phyloP scores from a whole-genome alignment of 345 rosid species.

The Melaleuca alternifolia region DNA sequence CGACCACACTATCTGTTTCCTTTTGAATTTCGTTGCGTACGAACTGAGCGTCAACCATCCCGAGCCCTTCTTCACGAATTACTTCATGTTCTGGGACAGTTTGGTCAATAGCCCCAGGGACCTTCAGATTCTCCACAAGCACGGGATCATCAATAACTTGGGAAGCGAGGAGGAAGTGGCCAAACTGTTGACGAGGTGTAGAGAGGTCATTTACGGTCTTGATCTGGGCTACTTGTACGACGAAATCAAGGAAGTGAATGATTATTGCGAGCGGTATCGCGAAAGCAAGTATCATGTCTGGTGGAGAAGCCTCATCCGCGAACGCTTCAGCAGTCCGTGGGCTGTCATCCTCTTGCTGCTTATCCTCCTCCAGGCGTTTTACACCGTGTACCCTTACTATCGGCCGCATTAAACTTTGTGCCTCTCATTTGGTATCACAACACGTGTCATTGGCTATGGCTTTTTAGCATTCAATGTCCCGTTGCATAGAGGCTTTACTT shows the following conservation, averaged over 20 bases:
- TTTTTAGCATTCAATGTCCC: neutral
- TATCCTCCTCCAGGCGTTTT: neutral
- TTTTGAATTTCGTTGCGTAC: neutral
- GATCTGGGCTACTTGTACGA: neutral
- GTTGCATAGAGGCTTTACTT: neutral
- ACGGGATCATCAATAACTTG: constrained; percentile 1
- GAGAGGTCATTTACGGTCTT: neutral
- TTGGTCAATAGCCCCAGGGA: neutral
- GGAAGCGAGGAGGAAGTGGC: neutral
- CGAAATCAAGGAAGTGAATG: neutral
- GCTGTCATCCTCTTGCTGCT: constrained; percentile 1
- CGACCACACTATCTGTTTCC: neutral
- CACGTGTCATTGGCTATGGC: neutral
- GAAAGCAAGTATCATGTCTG: neutral
- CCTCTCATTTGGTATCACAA: neutral
- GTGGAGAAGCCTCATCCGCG: neutral
- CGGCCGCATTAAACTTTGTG: neutral
- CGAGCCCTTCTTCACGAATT: constrained; percentile 2
- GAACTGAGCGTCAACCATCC: neutral
- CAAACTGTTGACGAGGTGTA: neutral
- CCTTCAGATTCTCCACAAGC: neutral
- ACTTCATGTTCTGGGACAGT: constrained; percentile 2
- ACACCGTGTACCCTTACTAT: neutral
- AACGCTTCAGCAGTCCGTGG: constrained; percentile 6
- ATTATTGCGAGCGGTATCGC: neutral